phyloP scores from a whole-genome alignment of 73 alveolate genomes.

The Loxodes magnus region DNA sequence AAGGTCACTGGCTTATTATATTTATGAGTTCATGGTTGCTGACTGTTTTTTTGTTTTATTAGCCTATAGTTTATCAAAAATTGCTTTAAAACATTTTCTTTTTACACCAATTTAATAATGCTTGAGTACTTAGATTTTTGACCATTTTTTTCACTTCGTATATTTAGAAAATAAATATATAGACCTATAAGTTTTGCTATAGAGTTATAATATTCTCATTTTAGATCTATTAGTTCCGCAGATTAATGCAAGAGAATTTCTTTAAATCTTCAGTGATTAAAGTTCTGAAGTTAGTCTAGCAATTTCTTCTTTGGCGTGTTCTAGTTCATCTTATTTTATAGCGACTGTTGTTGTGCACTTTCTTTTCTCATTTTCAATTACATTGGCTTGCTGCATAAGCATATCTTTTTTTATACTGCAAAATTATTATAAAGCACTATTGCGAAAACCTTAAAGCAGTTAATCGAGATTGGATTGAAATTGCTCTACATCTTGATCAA shows the following conservation, averaged over 20 bases:
- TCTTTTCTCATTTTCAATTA: slow-evolving; percentile 84
- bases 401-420: slow-evolving; percentile 83
- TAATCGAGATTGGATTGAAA: slow-evolving; percentile 82
- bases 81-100: slow-evolving; percentile 13
- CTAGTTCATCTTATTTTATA: slow-evolving; percentile 78
- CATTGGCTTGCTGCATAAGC: slow-evolving; percentile 67
- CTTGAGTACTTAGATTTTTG: slow-evolving; percentile 28
- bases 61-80: background rate
- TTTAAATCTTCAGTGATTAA: slow-evolving; percentile 19
- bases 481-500: slow-evolving; percentile 92
- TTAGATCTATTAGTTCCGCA: slow-evolving; percentile 40
- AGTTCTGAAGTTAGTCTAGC: slow-evolving; percentile 46
- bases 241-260: slow-evolving; percentile 44
- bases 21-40: slow-evolving; percentile 9
- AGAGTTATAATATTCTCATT: slow-evolving; percentile 6
- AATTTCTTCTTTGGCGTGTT: slow-evolving; percentile 78
- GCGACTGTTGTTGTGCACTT: slow-evolving; percentile 80
- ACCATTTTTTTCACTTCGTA: slow-evolving; percentile 17
- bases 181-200: slow-evolving; percentile 27
- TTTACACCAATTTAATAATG: background rate
- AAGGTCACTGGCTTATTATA: slow-evolving; percentile 23
- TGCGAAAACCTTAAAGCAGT: slow-evolving; percentile 67
- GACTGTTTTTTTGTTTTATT: slow-evolving; percentile 11
- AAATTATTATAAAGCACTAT: slow-evolving; percentile 90
- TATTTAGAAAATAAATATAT: slow-evolving; percentile 18